Evolutionary conservation across 2,329 filamentous ascomycete species (phyloP).

Genomic region (Lasiodiplodia gonubiensis): DNA sequence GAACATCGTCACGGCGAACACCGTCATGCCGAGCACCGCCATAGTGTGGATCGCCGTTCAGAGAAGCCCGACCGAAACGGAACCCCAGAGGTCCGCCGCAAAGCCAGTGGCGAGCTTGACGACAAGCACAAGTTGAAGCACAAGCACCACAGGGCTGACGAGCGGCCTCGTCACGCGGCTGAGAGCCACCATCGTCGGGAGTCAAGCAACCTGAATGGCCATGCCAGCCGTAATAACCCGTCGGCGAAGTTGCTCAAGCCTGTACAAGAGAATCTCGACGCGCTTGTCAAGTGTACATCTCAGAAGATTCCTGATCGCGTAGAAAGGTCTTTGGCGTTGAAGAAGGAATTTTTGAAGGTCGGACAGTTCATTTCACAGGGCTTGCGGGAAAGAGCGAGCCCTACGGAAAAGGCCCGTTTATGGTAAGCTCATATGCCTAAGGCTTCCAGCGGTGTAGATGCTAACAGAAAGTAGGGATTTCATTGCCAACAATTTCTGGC

Average conservation of each 20-base stretch:
- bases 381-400: constrained; percentile 48
- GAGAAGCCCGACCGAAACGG: constrained; percentile 43
- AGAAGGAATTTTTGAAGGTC: constrained; percentile 65
- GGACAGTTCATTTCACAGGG: constrained; percentile 65
- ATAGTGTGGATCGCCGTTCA: constrained; percentile 47
- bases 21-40: constrained; percentile 46
- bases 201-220: constrained; percentile 29
- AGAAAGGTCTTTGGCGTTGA: constrained; percentile 66
- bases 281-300: constrained; percentile 65
- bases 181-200: constrained; percentile 38
- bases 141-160: constrained; percentile 62
- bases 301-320: constrained; percentile 68
- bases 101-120: constrained; percentile 55
- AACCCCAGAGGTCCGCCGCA: constrained; percentile 53
- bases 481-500: constrained; percentile 47
- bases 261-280: constrained; percentile 65
- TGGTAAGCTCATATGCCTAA: constrained; percentile 50
- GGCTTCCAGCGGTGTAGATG: neutral
- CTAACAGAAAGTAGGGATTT: constrained; percentile 43
- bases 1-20: constrained; percentile 48
- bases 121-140: constrained; percentile 51
- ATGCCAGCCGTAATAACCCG: constrained; percentile 42
- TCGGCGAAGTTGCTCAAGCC: constrained; percentile 57
- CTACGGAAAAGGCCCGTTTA: constrained; percentile 54
- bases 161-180: constrained; percentile 41